phyloP scores from a whole-genome alignment of 2,329 filamentous ascomycete species.

The Chrysoporthe deuterocubensis region DNA sequence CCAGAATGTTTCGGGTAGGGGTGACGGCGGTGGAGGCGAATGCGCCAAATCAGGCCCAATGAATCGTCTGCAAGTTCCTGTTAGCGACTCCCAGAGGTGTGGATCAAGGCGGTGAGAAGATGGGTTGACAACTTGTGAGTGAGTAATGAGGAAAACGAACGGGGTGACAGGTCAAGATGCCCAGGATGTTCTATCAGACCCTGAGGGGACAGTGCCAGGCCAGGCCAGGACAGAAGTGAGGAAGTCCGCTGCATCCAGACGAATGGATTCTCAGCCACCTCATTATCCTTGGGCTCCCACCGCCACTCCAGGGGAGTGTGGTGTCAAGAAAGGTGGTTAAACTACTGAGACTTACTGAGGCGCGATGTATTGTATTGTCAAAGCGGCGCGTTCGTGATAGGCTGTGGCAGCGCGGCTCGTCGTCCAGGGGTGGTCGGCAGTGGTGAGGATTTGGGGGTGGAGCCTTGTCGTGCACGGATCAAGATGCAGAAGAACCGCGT shows the following conservation, averaged over 20 bases:
- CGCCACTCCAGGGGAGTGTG: neutral
- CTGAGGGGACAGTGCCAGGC: neutral
- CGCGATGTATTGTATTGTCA: neutral
- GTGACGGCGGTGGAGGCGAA: slow-evolving; percentile 21
- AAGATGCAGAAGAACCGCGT: slow-evolving; percentile 29
- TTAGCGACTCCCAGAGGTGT: slow-evolving; percentile 17
- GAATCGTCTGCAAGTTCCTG: slow-evolving; percentile 18
- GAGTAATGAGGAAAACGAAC: neutral
- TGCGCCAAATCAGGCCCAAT: slow-evolving; percentile 18
- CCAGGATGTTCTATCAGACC: neutral
- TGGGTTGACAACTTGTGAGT: neutral
- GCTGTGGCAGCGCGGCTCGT: slow-evolving; percentile 4
- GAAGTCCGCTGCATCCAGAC: neutral
- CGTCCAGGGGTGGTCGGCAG: slow-evolving; percentile 1
- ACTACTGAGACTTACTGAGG: neutral
- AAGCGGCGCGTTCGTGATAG: slow-evolving; percentile 8
- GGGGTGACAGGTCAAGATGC: slow-evolving; percentile 22
- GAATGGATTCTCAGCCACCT: too few species aligned
- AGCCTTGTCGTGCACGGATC: slow-evolving; percentile 29
- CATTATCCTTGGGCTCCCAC: neutral
- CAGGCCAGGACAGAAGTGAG: neutral
- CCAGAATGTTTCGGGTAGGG: slow-evolving; percentile 28
- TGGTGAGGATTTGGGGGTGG: slow-evolving; percentile 27
- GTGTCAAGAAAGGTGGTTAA: neutral
- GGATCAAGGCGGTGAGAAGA: slow-evolving; percentile 16